Evolutionary conservation across 2,329 filamentous ascomycete genomes (phyloP), one percentile per base, ranked within the genome.

Genomic region (Pestalotiopsis sp.): DNA sequence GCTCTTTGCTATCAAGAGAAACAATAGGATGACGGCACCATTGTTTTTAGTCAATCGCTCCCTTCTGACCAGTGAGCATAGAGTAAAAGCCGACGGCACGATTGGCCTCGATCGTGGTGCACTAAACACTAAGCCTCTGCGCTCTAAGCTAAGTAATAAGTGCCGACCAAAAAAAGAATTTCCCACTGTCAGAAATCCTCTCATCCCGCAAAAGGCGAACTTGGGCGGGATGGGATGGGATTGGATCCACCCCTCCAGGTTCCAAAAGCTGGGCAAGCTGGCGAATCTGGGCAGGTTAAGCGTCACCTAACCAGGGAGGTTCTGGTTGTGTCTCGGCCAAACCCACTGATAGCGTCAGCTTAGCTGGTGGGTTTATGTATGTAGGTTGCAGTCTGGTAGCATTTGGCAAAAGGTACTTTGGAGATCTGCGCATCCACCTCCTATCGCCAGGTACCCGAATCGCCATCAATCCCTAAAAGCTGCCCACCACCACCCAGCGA

Each of bases 121-220:
- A 52, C 45, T 52, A 52, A n/a, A 52, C 7, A n/a, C 17, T 36
- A 36, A 36, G 31, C 31, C 31, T 36, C 31, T 36, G 31, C 31
- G 31, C 31, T 20, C 45, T 7, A 52, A n/a, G 45, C 45, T 52
- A 52, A 52, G 17, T 17, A 52, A 20, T 5, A 49, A 45, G 61
- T 25, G 14, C 38, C 61, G 20, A 25, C 61, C 61, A 64, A 45
- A 64, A 64, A 52, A 64, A 64, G 61, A 64, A 64, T 62, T 52
- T 64, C 61, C 61, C 20, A 64, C n/a, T n/a, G 25, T 64, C 49
- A 14, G 27, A 20, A 41, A 41, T 20, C 38, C 36, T 64, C 61
- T 31, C 61, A 64, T 64, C 61, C 61, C 61, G 61, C 61, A 64
- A 36, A 23, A 23, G n/a, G 59, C 36, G 59, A 41, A 6, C 13